A percentile compares a stretch with the other conserved stretches of the same genome.
phyloP scores from a whole-genome alignment of 2,329 filamentous ascomycete species.

The Hirsutella minnesotensis region DNA sequence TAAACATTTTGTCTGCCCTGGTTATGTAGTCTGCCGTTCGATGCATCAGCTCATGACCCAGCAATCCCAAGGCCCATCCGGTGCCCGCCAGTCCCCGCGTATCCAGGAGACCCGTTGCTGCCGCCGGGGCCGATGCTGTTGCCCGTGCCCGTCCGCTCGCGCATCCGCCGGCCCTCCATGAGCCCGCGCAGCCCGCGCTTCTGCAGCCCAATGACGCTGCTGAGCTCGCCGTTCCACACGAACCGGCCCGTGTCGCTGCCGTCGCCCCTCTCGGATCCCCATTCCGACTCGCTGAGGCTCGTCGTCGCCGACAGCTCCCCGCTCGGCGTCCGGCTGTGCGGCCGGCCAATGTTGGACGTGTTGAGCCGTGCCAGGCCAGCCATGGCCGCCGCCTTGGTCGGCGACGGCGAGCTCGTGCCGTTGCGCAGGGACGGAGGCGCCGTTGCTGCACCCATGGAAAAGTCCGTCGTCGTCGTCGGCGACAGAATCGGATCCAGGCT shows the following conservation, averaged over 20 bases:
- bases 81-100: conserved; percentile 15
- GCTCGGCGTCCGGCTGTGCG: conserved; percentile 25
- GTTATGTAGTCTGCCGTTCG: too few species aligned
- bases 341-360: conserved; percentile 21
- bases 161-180: conserved; percentile 85
- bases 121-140: conserved; percentile 12
- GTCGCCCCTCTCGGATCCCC: conserved; percentile 42
- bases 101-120: conserved; percentile 6
- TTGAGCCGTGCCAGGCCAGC: conserved; percentile 21
- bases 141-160: conserved; percentile 51
- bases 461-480: conserved; percentile 20
- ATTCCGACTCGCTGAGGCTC: conserved; percentile 42
- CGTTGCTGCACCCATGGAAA: conserved; percentile 18
- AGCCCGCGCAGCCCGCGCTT: conserved; percentile 83
- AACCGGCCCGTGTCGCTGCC: conserved; percentile 35
- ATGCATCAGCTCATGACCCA: too few species aligned
- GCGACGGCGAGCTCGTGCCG: conserved; percentile 17
- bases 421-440: neutral
- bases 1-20: too few species aligned
- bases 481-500: conserved; percentile 30
- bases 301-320: conserved; percentile 38
- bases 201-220: conserved; percentile 87
- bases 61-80: conserved; percentile 44
- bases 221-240: conserved; percentile 70
- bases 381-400: conserved; percentile 6